phyloP scores from a whole-genome alignment of 441 rosid genomes.

The Omphalea diandra region DNA sequence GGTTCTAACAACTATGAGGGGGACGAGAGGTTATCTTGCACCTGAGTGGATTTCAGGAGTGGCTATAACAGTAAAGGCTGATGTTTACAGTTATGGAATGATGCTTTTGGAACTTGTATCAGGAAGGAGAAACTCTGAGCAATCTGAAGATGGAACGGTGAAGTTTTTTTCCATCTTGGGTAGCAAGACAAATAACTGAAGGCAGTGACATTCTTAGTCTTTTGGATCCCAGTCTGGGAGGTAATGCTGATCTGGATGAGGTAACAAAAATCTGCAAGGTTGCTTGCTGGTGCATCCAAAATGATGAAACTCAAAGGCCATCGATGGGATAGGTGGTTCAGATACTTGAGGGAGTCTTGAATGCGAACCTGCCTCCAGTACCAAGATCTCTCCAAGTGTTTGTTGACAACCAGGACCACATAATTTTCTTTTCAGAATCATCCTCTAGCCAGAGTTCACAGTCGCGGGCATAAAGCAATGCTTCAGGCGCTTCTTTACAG shows the following conservation, averaged over 20 bases:
- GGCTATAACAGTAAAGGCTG: constrained; percentile 68
- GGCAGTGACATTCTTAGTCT: constrained; percentile 48
- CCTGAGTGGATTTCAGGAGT: constrained; percentile 86
- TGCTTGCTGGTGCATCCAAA: constrained; percentile 83
- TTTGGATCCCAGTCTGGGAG: constrained; percentile 45
- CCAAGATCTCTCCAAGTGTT: constrained; percentile 57
- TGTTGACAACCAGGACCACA: constrained; percentile 38
- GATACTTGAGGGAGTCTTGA: constrained; percentile 67
- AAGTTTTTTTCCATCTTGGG: constrained; percentile 58
- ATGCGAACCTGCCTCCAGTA: constrained; percentile 46
- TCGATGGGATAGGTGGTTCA: constrained; percentile 81
- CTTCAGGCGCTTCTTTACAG: constrained; percentile 32
- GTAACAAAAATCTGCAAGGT: constrained; percentile 49
- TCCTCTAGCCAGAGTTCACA: constrained; percentile 41
- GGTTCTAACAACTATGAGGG: constrained; percentile 74
- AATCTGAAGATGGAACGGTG: constrained; percentile 39
- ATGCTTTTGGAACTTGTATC: constrained; percentile 70
- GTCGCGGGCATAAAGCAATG: constrained; percentile 24
- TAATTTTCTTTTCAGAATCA: constrained; percentile 59
- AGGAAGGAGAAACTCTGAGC: constrained; percentile 65
- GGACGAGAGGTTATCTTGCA: constrained; percentile 80
- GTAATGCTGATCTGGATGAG: constrained; percentile 48
- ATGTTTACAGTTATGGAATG: constrained; percentile 87
- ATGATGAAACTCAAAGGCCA: constrained; percentile 60
- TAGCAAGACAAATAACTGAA: constrained; percentile 39